Percentiles rank a stretch among this genome's conserved stretches.
Evolutionary conservation across 441 rosid species (phyloP).

Genomic region (Euphorbia celastroides): DNA sequence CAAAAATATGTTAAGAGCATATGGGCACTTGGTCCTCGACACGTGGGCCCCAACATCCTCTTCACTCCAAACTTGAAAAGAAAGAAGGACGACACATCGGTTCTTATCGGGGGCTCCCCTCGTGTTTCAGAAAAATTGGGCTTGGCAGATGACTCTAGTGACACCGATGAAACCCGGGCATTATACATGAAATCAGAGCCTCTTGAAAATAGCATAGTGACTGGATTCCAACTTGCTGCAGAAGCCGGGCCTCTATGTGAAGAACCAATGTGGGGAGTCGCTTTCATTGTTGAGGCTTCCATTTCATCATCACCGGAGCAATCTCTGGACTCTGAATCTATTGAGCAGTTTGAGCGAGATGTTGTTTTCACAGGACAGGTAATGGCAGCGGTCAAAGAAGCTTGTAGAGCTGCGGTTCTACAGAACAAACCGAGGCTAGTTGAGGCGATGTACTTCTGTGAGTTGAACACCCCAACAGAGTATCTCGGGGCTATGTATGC

Average conservation of each 20-base stretch:
- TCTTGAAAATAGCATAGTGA: slow-evolving; percentile 71
- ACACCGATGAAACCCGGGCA: slow-evolving; percentile 31
- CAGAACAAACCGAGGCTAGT: slow-evolving; percentile 72
- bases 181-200: slow-evolving; percentile 46
- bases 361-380: slow-evolving; percentile 80
- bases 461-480: slow-evolving; percentile 71
- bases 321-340: slow-evolving; percentile 33
- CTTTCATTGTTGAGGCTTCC: slow-evolving; percentile 62
- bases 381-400: slow-evolving; percentile 85
- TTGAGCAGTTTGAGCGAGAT: slow-evolving; percentile 51
- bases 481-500: slow-evolving; percentile 78
- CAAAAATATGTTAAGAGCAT: slow-evolving; percentile 59
- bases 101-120: slow-evolving; percentile 59
- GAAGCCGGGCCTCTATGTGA: slow-evolving; percentile 89
- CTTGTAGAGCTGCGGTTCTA: slow-evolving; percentile 76
- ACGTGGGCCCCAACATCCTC: slow-evolving; percentile 86
- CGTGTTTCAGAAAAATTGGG: slow-evolving; percentile 70
- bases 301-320: slow-evolving; percentile 37
- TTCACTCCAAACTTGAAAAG: slow-evolving; percentile 59
- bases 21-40: slow-evolving; percentile 96
- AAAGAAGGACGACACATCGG: slow-evolving; percentile 31
- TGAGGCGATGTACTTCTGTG: slow-evolving; percentile 96
- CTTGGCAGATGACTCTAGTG: slow-evolving; percentile 37
- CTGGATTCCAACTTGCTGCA: slow-evolving; percentile 86
- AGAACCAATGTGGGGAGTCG: slow-evolving; percentile 96